Conservation (phyloP, 2,329 filamentous ascomycete species). For the Sarocladiaceae sp. region DNA sequence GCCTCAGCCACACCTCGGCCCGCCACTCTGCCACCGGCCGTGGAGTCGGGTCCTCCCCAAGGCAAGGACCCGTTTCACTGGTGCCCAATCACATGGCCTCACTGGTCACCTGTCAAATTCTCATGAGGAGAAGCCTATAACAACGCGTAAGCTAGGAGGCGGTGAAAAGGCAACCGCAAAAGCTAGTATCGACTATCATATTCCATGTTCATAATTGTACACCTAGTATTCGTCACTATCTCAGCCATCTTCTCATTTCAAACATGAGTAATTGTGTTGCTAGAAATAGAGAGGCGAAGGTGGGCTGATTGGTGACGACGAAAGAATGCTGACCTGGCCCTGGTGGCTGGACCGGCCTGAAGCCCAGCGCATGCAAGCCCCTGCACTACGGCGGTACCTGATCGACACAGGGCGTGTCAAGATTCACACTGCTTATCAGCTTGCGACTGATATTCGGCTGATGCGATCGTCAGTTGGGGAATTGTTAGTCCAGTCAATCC, state of each 20-base stretch:
- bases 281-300: not conserved
- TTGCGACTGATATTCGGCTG: not conserved
- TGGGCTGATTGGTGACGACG: too few relatives aligned
- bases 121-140: not conserved
- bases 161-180: too few relatives aligned
- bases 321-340: too few relatives aligned
- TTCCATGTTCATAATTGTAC: too few relatives aligned
- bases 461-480: not conserved
- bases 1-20: constrained; percentile 7
- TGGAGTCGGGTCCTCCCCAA: too few relatives aligned
- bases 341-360: not conserved
- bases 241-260: too few relatives aligned
- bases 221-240: too few relatives aligned
- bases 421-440: not conserved
- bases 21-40: not conserved
- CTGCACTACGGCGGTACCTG: constrained; percentile 4
- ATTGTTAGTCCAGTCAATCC: too few relatives aligned
- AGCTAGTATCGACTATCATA: too few relatives aligned
- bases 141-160: constrained; percentile 1
- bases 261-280: not conserved
- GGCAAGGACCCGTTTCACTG: constrained; percentile 2
- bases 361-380: not conserved
- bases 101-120: constrained; percentile 1
- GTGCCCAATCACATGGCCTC: constrained; percentile 1
- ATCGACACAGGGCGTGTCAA: not conserved